Conservation (phyloP, 73 alveolate genomes). For the Tetrahymena elliotti region DNA sequence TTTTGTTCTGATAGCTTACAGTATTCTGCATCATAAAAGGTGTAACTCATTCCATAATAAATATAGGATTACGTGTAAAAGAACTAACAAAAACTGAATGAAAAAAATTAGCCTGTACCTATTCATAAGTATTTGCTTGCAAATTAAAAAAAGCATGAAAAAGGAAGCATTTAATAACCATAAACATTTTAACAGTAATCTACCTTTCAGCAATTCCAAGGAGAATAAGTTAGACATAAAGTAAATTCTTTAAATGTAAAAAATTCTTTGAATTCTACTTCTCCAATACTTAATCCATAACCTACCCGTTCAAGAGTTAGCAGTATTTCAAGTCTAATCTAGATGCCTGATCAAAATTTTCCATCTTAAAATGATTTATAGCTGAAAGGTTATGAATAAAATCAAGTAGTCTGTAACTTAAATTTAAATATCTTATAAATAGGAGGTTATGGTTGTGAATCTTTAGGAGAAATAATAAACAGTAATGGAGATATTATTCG, state of each 20-base stretch:
- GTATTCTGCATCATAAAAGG: not conserved
- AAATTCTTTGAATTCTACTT: not conserved
- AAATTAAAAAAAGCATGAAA: not conserved
- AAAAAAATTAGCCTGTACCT: not conserved
- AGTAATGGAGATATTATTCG: not conserved
- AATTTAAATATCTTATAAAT: not conserved
- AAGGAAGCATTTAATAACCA: not conserved
- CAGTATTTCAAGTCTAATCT: not conserved
- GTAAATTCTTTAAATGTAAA: not conserved
- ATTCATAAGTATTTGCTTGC: not conserved
- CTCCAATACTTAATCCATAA: not conserved
- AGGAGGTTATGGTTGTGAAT: not conserved
- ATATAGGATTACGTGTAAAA: not conserved
- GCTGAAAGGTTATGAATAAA: too few relatives aligned
- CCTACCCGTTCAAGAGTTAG: not conserved
- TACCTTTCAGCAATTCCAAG: not conserved
- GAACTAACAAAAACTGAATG: not conserved
- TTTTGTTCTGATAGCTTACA: not conserved
- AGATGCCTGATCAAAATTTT: not conserved
- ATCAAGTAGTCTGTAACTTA: not conserved
- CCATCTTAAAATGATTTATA: too few relatives aligned
- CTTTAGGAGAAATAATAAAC: not conserved
- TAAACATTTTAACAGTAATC: not conserved
- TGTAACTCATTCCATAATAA: too few relatives aligned
- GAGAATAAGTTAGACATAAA: not conserved